Conservation (phyloP, 352 stramenopile species). For the Phytophthora parvispora region DNA sequence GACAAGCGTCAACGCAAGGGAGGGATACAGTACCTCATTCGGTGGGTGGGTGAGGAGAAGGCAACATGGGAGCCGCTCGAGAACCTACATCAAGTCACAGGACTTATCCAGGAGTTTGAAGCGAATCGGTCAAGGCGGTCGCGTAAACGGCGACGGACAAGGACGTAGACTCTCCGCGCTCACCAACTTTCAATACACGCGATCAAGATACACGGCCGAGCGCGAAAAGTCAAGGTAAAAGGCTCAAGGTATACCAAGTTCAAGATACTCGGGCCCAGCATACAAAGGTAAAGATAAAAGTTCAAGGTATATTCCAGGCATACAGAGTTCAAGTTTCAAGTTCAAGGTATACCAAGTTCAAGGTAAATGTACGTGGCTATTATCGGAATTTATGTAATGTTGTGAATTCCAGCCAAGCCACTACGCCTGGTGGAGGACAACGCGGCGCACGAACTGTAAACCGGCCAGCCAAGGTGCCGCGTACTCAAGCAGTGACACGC, state of each 20-base stretch:
- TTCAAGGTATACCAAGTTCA: constrained; percentile 8
- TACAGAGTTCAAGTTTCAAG: not conserved
- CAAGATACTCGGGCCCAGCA: too few relatives aligned
- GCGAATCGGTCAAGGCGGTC: not conserved
- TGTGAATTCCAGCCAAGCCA: too few relatives aligned
- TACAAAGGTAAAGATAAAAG: not conserved
- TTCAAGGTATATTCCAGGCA: not conserved
- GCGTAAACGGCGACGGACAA: not conserved
- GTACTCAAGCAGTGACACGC: not conserved
- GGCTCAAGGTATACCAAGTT: not conserved
- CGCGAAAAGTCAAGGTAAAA: not conserved
- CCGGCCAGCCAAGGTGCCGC: not conserved
- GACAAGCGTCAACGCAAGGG: not conserved
- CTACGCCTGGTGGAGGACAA: not conserved
- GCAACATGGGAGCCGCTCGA: constrained; percentile 7
- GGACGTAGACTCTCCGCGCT: constrained; percentile 5
- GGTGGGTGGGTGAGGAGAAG: constrained; percentile 13
- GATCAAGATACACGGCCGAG: constrained; percentile 8
- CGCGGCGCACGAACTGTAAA: not conserved
- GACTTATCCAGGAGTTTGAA: constrained; percentile 12
- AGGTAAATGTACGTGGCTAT: constrained; percentile 6
- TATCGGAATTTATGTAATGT: too few relatives aligned
- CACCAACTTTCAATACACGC: too few relatives aligned
- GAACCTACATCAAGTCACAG: constrained; percentile 11
- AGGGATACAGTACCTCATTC: not conserved